Evolutionary conservation across 805 yeast species (phyloP), one percentile per base, ranked within the genome.

Genomic region (Komagataella kurtzmanii): DNA sequence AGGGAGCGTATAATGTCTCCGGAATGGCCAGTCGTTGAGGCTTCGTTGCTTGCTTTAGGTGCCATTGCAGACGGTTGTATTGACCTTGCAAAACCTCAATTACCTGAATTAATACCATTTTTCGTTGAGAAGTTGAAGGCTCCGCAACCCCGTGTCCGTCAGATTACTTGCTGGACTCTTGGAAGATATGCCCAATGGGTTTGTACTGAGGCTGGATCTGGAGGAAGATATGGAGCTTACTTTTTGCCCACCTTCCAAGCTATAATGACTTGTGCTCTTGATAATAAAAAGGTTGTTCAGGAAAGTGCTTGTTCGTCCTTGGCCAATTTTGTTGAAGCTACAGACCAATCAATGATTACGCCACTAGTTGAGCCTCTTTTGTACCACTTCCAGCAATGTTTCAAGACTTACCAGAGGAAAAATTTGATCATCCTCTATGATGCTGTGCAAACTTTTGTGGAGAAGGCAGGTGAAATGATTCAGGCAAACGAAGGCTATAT

Each of bases 111-210:
- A 48, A 81, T 91, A 40, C 96, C 96, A 44, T 89, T 83, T 62
- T 72, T 93, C 54, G 89, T 89, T 24, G 88, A 88, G 53, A 74
- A 95, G 59, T 68, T 90, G 54, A 72, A 73, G 51, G 97, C 90
- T 64, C 59, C 65, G 3, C 84, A 89, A 66, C 83, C 96, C 7
- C 77, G 95, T 18, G 95, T 93, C 3, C 76, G 98, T 57, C 95
- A 88, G 65, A 93, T 93, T 50, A 72, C 96, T 0, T 91, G 98
- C 70, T 93, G 99, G 99, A 87, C 98, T 0, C 69, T 93, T 48
- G 84, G 96, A 47, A 75, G 98, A 52, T 93, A 84, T 63, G 77
- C 93, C 0, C 60, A 76, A 2, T 89, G 97, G 96, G 83, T 91
- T 19, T 77, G 87, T 49, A 73, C 74, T 4, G 88, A 85, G 61